phyloP scores from a whole-genome alignment of 352 stramenopile species.

The Phytophthora pseudosyringae region DNA sequence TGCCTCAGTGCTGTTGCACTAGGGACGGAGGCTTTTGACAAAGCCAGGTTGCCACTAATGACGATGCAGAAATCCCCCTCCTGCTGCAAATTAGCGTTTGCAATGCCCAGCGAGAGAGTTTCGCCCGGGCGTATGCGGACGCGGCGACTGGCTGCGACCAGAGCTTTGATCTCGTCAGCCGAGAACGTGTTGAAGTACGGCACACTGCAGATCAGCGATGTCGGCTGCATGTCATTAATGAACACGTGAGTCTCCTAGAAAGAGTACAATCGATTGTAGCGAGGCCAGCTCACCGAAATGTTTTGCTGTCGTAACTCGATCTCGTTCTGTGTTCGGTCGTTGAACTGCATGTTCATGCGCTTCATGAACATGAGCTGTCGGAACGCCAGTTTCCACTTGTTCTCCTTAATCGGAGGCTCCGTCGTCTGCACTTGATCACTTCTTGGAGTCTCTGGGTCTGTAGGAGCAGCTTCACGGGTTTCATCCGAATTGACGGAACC shows the following conservation, averaged over 20 bases:
- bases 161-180: constrained; percentile 53
- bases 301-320: constrained; percentile 82
- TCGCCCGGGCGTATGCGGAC: constrained; percentile 61
- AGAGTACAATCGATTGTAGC: not conserved
- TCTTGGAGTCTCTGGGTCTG: not conserved
- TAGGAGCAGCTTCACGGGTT: constrained; percentile 21
- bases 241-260: not conserved
- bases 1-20: constrained; percentile 55
- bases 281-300: constrained; percentile 52
- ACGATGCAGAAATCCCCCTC: constrained; percentile 72
- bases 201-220: constrained; percentile 77
- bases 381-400: constrained; percentile 81
- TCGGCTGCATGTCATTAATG: constrained; percentile 37
- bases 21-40: constrained; percentile 39
- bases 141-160: constrained; percentile 54
- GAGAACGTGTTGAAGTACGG: constrained; percentile 79
- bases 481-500: constrained; percentile 11
- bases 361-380: constrained; percentile 88
- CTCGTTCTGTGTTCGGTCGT: constrained; percentile 77
- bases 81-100: constrained; percentile 9
- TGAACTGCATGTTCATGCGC: constrained; percentile 82
- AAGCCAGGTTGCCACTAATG: constrained; percentile 60
- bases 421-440: not conserved
- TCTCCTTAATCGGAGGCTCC: constrained; percentile 40
- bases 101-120: constrained; percentile 39